Evolutionary conservation across 177 flowering plant genomes (phyloP).

Genomic region (Vitis hybrid): DNA sequence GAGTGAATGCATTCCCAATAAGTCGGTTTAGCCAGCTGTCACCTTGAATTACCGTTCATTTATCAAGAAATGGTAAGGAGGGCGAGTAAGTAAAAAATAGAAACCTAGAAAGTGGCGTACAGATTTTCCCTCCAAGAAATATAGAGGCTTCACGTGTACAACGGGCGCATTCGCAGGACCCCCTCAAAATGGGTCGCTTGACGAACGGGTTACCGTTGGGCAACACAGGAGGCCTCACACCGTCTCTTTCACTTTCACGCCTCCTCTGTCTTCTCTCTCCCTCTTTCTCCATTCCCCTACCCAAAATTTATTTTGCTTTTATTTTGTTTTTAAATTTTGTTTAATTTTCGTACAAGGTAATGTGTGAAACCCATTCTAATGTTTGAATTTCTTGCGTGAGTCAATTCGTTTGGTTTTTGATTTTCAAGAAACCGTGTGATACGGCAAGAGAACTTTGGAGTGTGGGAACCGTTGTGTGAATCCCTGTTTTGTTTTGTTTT

Average conservation of each 20-base stretch:
- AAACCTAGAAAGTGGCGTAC: too few relatives aligned
- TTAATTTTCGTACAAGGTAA: background rate
- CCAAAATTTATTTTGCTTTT: background rate
- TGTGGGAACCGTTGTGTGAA: background rate
- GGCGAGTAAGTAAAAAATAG: too few relatives aligned
- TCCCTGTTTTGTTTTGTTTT: background rate
- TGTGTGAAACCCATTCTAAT: too few relatives aligned
- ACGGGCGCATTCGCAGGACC: conserved; percentile 8
- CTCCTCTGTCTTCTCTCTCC: background rate
- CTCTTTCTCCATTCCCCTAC: conserved; percentile 2
- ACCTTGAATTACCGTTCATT: too few relatives aligned
- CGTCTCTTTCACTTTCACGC: background rate
- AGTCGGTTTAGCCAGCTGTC: too few relatives aligned
- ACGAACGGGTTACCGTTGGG: conserved; percentile 17
- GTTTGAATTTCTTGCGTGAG: background rate
- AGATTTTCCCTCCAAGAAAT: background rate
- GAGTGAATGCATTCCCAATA: too few relatives aligned
- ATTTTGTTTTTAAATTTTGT: background rate
- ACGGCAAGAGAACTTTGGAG: too few relatives aligned
- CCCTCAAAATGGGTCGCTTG: conserved; percentile 12
- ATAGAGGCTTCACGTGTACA: conserved; percentile 11
- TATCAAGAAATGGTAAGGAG: too few relatives aligned
- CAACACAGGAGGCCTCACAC: background rate
- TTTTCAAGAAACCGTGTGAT: background rate
- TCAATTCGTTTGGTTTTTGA: background rate